Conservation (phyloP, 1,284 basidiomycete genomes). For the Erythrobasidium hasegawianum region DNA sequence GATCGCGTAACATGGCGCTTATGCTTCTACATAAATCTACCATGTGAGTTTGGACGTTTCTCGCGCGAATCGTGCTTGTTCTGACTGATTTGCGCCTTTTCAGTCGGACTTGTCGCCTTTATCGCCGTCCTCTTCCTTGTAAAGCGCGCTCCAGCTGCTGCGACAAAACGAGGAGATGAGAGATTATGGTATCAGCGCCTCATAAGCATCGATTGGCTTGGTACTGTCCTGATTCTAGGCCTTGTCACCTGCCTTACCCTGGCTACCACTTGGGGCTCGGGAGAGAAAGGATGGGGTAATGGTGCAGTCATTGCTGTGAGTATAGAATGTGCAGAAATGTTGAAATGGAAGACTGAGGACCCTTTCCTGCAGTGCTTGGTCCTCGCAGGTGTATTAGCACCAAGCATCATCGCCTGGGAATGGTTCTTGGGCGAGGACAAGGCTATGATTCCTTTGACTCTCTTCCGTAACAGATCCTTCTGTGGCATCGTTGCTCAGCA, state of each 20-base stretch:
- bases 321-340: neutral
- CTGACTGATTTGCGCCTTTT: slow-evolving; percentile 28
- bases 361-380: slow-evolving; percentile 36
- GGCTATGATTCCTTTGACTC: slow-evolving; percentile 45
- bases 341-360: slow-evolving; percentile 44
- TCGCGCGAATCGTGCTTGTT: slow-evolving; percentile 26
- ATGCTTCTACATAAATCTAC: slow-evolving; percentile 55
- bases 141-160: slow-evolving; percentile 32
- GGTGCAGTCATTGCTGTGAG: slow-evolving; percentile 46
- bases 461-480: slow-evolving; percentile 43
- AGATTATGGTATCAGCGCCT: slow-evolving; percentile 36
- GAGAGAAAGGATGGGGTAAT: slow-evolving; percentile 48
- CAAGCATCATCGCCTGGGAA: slow-evolving; percentile 40
- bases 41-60: slow-evolving; percentile 47
- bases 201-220: slow-evolving; percentile 45
- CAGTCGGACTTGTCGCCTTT: slow-evolving; percentile 36
- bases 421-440: slow-evolving; percentile 43
- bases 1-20: slow-evolving; percentile 53
- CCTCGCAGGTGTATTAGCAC: slow-evolving; percentile 42
- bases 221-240: slow-evolving; percentile 43
- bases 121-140: slow-evolving; percentile 35
- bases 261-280: slow-evolving; percentile 44
- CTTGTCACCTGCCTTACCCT: slow-evolving; percentile 47
- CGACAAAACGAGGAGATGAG: slow-evolving; percentile 26
- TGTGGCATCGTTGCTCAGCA: slow-evolving; percentile 40